These are phyloP conservation scores for Suillus bovinus DNA, from an alignment of 768 basidiomycete genomes.

Conservation along the genomic window DNA sequence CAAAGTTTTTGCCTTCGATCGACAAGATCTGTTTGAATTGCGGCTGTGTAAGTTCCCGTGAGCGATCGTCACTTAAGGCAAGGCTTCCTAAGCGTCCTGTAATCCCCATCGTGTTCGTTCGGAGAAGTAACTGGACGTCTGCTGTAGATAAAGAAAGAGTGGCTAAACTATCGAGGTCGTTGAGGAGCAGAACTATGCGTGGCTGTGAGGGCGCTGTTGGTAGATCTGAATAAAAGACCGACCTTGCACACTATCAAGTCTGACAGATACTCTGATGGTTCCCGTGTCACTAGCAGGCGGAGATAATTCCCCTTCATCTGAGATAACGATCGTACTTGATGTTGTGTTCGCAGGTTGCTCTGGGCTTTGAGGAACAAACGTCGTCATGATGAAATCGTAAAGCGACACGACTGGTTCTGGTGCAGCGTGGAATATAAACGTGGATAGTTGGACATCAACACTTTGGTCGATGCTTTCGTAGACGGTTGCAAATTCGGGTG, in stretches of 20 bases:
- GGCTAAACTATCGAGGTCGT: constrained; percentile 68
- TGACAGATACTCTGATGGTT: constrained; percentile 80
- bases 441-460: constrained; percentile 85
- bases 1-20: constrained; percentile 93
- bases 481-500: constrained; percentile 78
- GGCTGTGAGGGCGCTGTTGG: constrained; percentile 14
- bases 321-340: constrained; percentile 10
- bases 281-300: constrained; percentile 29
- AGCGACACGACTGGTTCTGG: constrained; percentile 89
- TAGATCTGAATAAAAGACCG: constrained; percentile 18
- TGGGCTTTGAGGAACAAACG: constrained; percentile 67
- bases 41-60: constrained; percentile 47
- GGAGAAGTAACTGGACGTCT: constrained; percentile 75
- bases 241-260: constrained; percentile 85
- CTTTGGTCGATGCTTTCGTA: constrained; percentile 88
- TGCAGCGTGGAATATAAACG: constrained; percentile 83
- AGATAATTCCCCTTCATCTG: not conserved
- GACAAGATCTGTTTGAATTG: constrained; percentile 86
- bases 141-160: constrained; percentile 91
- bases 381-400: constrained; percentile 97
- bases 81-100: constrained; percentile 83
- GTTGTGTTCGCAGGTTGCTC: constrained; percentile 15
- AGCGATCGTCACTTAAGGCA: constrained; percentile 74
- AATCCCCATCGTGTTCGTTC: constrained; percentile 71
- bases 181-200: constrained; percentile 69